Evolutionary conservation across 2,329 filamentous ascomycete genomes (phyloP), one percentile per base, ranked within the genome.

Genomic region (Ceratocystis eucalypticola): DNA sequence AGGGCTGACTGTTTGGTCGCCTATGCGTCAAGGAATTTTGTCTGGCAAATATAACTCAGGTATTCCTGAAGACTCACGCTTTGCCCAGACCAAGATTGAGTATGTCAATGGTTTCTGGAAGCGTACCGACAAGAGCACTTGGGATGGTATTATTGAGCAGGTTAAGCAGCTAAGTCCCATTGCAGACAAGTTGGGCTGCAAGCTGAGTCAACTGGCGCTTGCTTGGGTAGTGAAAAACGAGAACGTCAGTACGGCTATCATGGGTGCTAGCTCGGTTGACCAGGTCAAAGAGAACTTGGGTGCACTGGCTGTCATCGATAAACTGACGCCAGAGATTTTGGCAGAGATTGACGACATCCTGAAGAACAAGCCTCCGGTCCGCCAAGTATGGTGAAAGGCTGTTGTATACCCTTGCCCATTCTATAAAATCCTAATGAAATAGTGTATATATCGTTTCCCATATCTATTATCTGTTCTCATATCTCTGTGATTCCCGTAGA

Each of bases 41-140:
- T 84, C 84, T 0, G 86, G 85, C 61, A 88, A 88, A 74, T 88
- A 88, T 75, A 85, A 83, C 73, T 76, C 85, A 70, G 64, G 64
- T 20, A 81, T 86, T 50, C 84, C 84, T 3, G 75, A 80, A 3
- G 80, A 81, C 69, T 84, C 82, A n/a, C 78, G 86, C 33, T 77
- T 86, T 67, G 80, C 80, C 12, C 78, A 80, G 70, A 79, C 79
- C 53, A 77, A 81, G 64, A 79, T 86, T 68, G 77, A 80, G 64
- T 86, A 81, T 72, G 78, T 86, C 70, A 75, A 79, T 67, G 78
- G 79, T 46, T 81, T 76, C 74, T 80, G 79, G 78, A 76, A 80
- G 73, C 73, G 76, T 44, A 82, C 79, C 10, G 77, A 77, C 67
- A 77, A 78, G 71, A 80, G 82, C 62, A 75, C 74, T 61, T 85